Percentiles rank a stretch among this genome's conserved stretches.
These are phyloP conservation scores for Lichenothelia convexa DNA, from an alignment of 495 filamentous ascomycete genomes.

Conservation along the genomic window DNA sequence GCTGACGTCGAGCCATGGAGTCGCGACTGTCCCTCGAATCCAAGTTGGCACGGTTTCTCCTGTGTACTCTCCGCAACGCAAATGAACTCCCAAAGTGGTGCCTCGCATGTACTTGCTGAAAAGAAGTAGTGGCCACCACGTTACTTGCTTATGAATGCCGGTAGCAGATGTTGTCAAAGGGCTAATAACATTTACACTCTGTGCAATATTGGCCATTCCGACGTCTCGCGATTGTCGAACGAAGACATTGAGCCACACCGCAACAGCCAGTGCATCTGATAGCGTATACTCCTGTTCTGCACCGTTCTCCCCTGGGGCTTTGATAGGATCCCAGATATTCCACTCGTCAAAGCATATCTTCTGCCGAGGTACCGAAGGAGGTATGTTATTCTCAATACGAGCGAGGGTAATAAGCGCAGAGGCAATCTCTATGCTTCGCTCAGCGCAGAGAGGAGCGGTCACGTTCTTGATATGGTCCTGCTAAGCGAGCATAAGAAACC, in stretches of 20 bases:
- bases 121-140: conserved; percentile 58
- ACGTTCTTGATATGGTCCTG: too few species aligned
- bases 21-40: conserved; percentile 43
- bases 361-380: conserved; percentile 35
- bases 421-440: conserved; percentile 56
- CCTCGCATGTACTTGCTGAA: conserved; percentile 63
- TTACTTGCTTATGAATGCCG: conserved; percentile 52
- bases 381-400: conserved; percentile 38
- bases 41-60: conserved; percentile 47
- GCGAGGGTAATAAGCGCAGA: conserved; percentile 54
- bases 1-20: conserved; percentile 54
- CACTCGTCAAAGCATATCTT: conserved; percentile 74
- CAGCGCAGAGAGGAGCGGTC: conserved; percentile 48
- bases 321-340: conserved; percentile 67
- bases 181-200: conserved; percentile 61
- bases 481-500: too few species aligned
- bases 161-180: conserved; percentile 50
- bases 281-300: conserved; percentile 58
- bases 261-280: conserved; percentile 57
- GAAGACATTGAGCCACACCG: conserved; percentile 60
- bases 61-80: conserved; percentile 37
- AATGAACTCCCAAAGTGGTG: conserved; percentile 41
- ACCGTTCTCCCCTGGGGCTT: conserved; percentile 45
- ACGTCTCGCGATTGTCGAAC: conserved; percentile 53
- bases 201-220: conserved; percentile 69